Evolutionary conservation across 768 basidiomycete genomes (phyloP).

Genomic region (Lactarius pseudohatsudake): DNA sequence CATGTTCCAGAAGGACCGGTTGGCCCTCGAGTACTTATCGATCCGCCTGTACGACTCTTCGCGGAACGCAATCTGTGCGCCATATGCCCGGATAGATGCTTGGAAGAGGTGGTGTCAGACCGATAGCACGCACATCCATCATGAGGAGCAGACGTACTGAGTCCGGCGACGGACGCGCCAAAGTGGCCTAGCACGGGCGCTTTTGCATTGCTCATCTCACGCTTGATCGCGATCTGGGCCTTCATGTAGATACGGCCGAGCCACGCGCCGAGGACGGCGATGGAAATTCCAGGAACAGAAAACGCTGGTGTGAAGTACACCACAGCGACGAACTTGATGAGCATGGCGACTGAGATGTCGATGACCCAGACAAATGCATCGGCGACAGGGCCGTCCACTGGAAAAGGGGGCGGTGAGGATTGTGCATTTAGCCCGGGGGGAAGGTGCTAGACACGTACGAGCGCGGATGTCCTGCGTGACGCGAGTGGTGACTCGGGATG

Average conservation of each 20-base stretch:
- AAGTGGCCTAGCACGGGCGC: constrained; percentile 53
- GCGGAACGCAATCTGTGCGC: constrained; percentile 47
- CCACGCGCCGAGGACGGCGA: constrained; percentile 42
- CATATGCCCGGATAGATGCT: constrained; percentile 56
- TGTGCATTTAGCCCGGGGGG: not conserved
- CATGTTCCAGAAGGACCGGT: constrained; percentile 47
- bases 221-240: constrained; percentile 55
- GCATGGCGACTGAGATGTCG: constrained; percentile 37
- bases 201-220: constrained; percentile 53
- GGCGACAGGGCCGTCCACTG: constrained; percentile 40
- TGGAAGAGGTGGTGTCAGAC: constrained; percentile 1
- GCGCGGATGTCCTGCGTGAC: constrained; percentile 63
- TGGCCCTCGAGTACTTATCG: constrained; percentile 45
- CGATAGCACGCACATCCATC: not conserved
- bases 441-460: constrained; percentile 27
- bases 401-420: not conserved
- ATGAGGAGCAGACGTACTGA: constrained; percentile 36
- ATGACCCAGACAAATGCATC: constrained; percentile 32
- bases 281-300: constrained; percentile 39
- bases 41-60: constrained; percentile 46
- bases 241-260: constrained; percentile 53
- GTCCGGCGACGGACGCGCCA: constrained; percentile 50
- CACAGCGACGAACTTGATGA: constrained; percentile 41
- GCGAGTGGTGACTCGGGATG: constrained; percentile 61
- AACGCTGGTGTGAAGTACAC: constrained; percentile 42